Conservation (phyloP, 2,329 filamentous ascomycete genomes). For the Claviceps quebecensis region DNA sequence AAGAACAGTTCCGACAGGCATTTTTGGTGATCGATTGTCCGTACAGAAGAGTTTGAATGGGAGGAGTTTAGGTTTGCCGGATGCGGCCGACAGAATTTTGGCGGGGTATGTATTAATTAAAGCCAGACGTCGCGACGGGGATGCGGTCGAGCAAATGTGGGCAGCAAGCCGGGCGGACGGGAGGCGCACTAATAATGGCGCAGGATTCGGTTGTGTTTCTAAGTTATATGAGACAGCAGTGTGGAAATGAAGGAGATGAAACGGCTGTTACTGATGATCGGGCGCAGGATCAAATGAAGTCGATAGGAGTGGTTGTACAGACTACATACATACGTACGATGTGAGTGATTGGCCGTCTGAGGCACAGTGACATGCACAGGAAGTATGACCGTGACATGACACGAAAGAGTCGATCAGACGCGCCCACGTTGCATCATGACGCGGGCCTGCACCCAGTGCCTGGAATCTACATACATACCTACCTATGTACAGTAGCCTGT, state of each 20-base stretch:
- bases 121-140: conserved; percentile 1
- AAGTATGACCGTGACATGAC: neutral
- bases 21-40: conserved; percentile 23
- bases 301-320: neutral
- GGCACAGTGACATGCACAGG: neutral
- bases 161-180: neutral
- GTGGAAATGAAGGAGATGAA: neutral
- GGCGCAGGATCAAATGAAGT: neutral
- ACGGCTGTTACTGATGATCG: neutral
- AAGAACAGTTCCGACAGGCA: conserved; percentile 78
- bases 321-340: too few species aligned
- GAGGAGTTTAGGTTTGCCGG: conserved; percentile 4
- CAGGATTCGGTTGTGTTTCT: neutral
- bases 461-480: too few species aligned
- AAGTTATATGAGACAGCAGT: neutral
- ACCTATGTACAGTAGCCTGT: too few species aligned
- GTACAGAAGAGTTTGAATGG: neutral
- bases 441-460: too few species aligned
- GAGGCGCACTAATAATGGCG: neutral
- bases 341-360: neutral
- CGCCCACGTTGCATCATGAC: too few species aligned
- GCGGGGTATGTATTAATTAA: conserved; percentile 3
- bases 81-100: conserved; percentile 5
- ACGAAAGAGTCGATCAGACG: too few species aligned
- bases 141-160: neutral